These are phyloP conservation scores for Phanerochaete sordida DNA, from an alignment of 768 basidiomycete genomes.

Conservation along the genomic window DNA sequence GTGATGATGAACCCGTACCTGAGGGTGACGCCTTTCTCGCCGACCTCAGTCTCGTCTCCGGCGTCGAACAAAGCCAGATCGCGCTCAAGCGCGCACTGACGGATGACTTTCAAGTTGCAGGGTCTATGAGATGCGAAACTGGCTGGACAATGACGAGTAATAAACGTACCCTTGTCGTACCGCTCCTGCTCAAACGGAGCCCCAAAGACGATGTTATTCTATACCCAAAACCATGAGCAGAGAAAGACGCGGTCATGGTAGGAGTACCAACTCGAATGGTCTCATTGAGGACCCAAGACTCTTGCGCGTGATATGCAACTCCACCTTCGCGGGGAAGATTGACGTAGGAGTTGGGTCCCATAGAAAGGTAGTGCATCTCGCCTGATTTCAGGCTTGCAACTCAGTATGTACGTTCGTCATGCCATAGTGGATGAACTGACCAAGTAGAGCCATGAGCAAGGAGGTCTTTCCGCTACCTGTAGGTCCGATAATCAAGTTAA, in stretches of 20 bases:
- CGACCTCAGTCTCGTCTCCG: slow-evolving; percentile 34
- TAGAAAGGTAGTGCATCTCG: slow-evolving; percentile 57
- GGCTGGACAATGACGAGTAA: too few relatives aligned
- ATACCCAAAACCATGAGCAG: too few relatives aligned
- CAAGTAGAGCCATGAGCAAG: slow-evolving; percentile 59
- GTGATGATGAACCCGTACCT: slow-evolving; percentile 16
- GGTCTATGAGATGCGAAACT: too few relatives aligned
- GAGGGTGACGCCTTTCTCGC: slow-evolving; percentile 41
- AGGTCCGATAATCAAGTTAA: slow-evolving; percentile 59
- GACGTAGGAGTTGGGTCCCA: slow-evolving; percentile 56
- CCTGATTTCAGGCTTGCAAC: too few relatives aligned
- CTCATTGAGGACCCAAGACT: slow-evolving; percentile 83
- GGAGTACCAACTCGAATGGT: slow-evolving; percentile 57
- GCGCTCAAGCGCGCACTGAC: slow-evolving; percentile 32
- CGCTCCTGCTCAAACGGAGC: slow-evolving; percentile 40
- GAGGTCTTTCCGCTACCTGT: slow-evolving; percentile 63
- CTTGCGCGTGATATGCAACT: slow-evolving; percentile 79
- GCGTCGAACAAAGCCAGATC: slow-evolving; percentile 33
- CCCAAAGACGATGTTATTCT: slow-evolving; percentile 53
- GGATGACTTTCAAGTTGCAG: slow-evolving; percentile 33
- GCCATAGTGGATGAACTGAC: slow-evolving; percentile 12
- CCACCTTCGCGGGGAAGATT: slow-evolving; percentile 68
- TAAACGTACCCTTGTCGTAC: slow-evolving; percentile 36
- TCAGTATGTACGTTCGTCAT: slow-evolving; percentile 2
- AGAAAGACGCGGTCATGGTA: too few relatives aligned